Percentiles rank a stretch among this genome's conserved stretches.
Evolutionary conservation across 768 basidiomycete genomes (phyloP).

Genomic region (Mycena polygramma): DNA sequence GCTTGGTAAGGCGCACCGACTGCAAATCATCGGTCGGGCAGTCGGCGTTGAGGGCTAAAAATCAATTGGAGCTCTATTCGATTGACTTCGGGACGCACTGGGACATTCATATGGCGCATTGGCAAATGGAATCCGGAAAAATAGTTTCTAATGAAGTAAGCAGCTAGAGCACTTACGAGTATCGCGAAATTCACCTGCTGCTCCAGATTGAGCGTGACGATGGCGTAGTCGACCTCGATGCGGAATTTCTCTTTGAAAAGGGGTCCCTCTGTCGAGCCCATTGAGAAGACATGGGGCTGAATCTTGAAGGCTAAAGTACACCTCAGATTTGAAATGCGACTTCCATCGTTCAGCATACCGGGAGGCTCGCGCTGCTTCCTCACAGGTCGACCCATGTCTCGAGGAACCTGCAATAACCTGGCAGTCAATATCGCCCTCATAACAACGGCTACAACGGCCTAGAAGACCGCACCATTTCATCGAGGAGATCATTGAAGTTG

Average conservation of each 20-base stretch:
- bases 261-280: slow-evolving; percentile 33
- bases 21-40: slow-evolving; percentile 33
- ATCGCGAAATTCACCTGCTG: slow-evolving; percentile 17
- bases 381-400: not conserved
- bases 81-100: slow-evolving; percentile 16
- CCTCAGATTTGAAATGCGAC: not conserved
- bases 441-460: too few relatives aligned
- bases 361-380: slow-evolving; percentile 15
- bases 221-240: slow-evolving; percentile 15
- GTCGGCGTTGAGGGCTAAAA: slow-evolving; percentile 24
- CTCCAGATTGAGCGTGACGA: slow-evolving; percentile 20
- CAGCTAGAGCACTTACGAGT: too few relatives aligned
- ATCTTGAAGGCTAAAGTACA: slow-evolving; percentile 22
- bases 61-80: not conserved
- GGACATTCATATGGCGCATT: slow-evolving; percentile 20
- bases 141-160: slow-evolving; percentile 5
- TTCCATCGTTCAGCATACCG: not conserved
- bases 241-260: slow-evolving; percentile 29
- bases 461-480: slow-evolving; percentile 26
- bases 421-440: too few relatives aligned
- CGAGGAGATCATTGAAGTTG: slow-evolving; percentile 32
- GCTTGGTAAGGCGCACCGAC: slow-evolving; percentile 22
- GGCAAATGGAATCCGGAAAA: slow-evolving; percentile 30
- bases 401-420: slow-evolving; percentile 6
- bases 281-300: slow-evolving; percentile 23